Conservation (phyloP, 257 asterid genomes). For the Lithospermum erythrorhizon region DNA sequence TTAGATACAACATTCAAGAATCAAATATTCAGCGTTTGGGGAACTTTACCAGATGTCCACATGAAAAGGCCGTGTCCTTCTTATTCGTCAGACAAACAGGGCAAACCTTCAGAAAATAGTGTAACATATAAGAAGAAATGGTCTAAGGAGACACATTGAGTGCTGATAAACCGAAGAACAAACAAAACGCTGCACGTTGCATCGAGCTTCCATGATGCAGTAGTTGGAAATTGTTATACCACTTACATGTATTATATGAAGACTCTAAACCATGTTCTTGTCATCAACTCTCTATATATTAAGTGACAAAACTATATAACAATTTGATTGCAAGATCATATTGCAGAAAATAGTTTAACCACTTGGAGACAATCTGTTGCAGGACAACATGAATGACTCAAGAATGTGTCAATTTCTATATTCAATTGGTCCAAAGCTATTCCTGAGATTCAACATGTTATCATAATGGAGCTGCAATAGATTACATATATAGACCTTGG, state of each 20-base stretch:
- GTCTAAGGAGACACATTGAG: too few relatives aligned
- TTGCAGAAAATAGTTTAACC: not conserved
- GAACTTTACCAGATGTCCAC: constrained; percentile 68
- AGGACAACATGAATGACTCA: too few relatives aligned
- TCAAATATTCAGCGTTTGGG: not conserved
- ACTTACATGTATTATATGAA: too few relatives aligned
- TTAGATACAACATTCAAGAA: not conserved
- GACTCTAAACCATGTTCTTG: too few relatives aligned
- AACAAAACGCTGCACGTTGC: too few relatives aligned
- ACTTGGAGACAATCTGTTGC: too few relatives aligned
- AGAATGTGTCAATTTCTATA: too few relatives aligned
- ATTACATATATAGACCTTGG: not conserved
- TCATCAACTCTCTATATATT: too few relatives aligned
- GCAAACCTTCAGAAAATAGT: constrained; percentile 34
- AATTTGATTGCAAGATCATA: not conserved
- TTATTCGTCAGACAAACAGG: constrained; percentile 54
- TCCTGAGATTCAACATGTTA: not conserved
- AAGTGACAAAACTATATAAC: not conserved
- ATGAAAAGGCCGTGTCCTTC: constrained; percentile 62
- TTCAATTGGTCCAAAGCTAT: not conserved
- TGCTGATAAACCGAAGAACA: too few relatives aligned
- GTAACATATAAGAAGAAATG: not conserved
- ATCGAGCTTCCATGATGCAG: too few relatives aligned
- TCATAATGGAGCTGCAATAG: too few relatives aligned
- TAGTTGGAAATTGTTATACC: too few relatives aligned